Evolutionary conservation across 2,329 filamentous ascomycete genomes (phyloP), one percentile per base, ranked within the genome.

Genomic region (Ciborinia camelliae): DNA sequence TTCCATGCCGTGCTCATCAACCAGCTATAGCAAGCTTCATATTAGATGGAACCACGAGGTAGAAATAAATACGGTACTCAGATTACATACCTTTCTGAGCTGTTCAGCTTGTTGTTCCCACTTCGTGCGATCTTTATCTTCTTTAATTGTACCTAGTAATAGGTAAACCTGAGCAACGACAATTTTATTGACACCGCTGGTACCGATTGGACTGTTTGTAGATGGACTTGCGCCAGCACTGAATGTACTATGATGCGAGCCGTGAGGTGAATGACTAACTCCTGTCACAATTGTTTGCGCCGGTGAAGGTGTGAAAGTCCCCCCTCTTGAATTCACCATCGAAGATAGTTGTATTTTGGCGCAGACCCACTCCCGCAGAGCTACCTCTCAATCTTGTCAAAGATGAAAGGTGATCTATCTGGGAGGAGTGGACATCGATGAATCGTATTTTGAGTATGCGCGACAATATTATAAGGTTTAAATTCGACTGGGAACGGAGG

Each of bases 1-100:
- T 84, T 99, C 96, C 94, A 99, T 99, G 76, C 93, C 93, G 92
- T 96, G 89, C 74, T 94, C 93, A 86, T 97, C 89, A 81, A 98
- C 90, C 77, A 98, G 88, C 91, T 97, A 63, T 32, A 26, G 26
- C 48, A 59, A 23, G 41, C 61, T 23, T 47, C 20, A 23, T 53
- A 37, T 60, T 55, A 63, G 45, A 45, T 65, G 18, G 10, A 26
- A 39, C 26, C 14, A 65, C 62, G 32, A 66, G 50, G 65, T 63
- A 54, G 26, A 54, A 50, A 23, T 23, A 28, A 47, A 30, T 48
- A 54, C 32, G 47, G 39, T 7, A 51, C 26, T 20, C 12, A 23
- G 37, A 58, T 41, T 23, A 61, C 84, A 76, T 81, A 96, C 92
- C 86, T 96, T 96, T 78, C 88, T 88, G 74, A 99, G 89, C 81